Percentiles rank a stretch among this genome's conserved stretches.
phyloP scores from a whole-genome alignment of 192 early-diverging fungal species.

The Helicostylum pulchrum region DNA sequence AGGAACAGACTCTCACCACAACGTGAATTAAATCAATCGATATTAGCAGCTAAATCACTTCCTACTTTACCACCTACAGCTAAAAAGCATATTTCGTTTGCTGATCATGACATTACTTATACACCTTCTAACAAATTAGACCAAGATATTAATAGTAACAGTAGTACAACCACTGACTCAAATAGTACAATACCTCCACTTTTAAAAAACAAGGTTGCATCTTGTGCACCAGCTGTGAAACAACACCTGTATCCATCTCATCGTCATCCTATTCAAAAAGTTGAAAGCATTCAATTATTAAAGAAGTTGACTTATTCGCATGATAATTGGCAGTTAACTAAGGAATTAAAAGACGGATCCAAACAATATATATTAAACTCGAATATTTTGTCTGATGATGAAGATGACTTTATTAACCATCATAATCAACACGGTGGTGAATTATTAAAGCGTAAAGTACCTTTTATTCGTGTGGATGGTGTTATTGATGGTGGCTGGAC shows the following conservation, averaged over 20 bases:
- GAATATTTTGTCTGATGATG: constrained; percentile 28
- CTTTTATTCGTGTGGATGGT: constrained; percentile 49
- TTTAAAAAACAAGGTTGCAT: background rate
- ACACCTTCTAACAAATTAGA: constrained; percentile 19
- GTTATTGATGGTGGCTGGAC: constrained; percentile 47
- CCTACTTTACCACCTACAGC: background rate
- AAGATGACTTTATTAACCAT: constrained; percentile 12
- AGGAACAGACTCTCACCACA: background rate
- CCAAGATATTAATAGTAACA: background rate
- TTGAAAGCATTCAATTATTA: constrained; percentile 27
- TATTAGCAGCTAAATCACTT: no score
- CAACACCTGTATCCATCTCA: constrained; percentile 18
- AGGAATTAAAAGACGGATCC: constrained; percentile 37
- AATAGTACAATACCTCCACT: no score
- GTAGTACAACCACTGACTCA: no score
- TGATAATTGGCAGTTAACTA: constrained; percentile 39
- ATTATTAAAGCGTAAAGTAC: background rate
- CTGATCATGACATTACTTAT: constrained; percentile 24
- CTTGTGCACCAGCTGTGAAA: background rate
- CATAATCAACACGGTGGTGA: no score
- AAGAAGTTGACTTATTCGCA: constrained; percentile 38
- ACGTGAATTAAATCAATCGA: background rate
- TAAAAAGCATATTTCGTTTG: constrained; percentile 37
- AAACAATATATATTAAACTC: constrained; percentile 39
- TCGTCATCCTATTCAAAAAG: constrained; percentile 18